Base-by-base conservation (phyloP, 768 basidiomycete species). In the Lactifluus volemus region DNA sequence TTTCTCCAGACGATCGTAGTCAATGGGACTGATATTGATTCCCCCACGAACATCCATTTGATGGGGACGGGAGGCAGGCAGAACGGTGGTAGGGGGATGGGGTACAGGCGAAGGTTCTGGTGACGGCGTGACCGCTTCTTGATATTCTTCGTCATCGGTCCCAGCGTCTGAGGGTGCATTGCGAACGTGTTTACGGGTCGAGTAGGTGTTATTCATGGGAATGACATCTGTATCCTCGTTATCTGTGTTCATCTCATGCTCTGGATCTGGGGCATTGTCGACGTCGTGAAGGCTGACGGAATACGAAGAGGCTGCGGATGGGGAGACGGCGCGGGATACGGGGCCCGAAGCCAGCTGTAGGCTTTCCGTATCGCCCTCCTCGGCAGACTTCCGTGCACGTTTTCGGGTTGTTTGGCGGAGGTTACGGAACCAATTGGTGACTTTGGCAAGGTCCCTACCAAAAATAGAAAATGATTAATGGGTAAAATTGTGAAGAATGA, bases 351-450 rank as follows among this genome's bases (percentile, higher is more conserved):
- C 74, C 14, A 72, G 64, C 60, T 72, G 70, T 59, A 63, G 25
- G 47, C 59, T 64, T 41, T 65, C 56, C 39, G 62, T 65, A 59
- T 77, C 73, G 59, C 76, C 76, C 61, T 75, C 76, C 64, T 80
- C 79, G 66, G 78, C 75, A 73, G 70, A 64, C 75, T 81, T 73
- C 78, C 83, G 59, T 4, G 81, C 79, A 25, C 88, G 83, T 72
- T 84, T 89, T 47, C 88, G 75, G n/a, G 88, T 80, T 17, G 86
- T 87, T 73, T 92, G 89, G 41, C 89, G 81, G 59, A 91, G 78
- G 69, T 92, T 92, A 39, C 89, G 79, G 78, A 91, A 91, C 89
- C 89, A 92, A 70, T 92, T 92, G 17, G 89, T 89, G 55, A 92
- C 88, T 73, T 89, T 89, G 65, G 84, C 85, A 59, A 91, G 72